Evolutionary conservation across 2,329 filamentous ascomycete species (phyloP).

Genomic region (Ophiosphaerella herpotricha): DNA sequence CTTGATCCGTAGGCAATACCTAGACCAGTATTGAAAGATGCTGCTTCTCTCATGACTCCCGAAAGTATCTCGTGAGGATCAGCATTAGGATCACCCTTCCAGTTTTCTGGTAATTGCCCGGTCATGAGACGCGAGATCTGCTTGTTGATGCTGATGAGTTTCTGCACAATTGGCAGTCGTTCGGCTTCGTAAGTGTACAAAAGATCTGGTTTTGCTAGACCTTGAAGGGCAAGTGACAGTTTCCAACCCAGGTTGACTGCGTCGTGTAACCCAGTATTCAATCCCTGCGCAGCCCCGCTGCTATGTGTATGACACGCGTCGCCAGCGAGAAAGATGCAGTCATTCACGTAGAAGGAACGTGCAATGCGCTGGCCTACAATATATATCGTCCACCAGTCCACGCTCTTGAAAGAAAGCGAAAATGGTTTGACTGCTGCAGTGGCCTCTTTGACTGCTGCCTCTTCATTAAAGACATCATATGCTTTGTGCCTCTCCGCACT

Average conservation of each 20-base stretch:
- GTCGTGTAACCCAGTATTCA: constrained; percentile 63
- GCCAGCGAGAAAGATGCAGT: constrained; percentile 59
- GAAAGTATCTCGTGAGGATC: constrained; percentile 35
- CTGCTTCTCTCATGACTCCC: constrained; percentile 31
- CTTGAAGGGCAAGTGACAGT: constrained; percentile 52
- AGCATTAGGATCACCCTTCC: constrained; percentile 34
- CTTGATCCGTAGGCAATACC: constrained; percentile 43
- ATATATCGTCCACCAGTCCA: constrained; percentile 54
- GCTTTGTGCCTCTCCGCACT: constrained; percentile 48
- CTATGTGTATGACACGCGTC: constrained; percentile 64
- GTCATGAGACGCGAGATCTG: constrained; percentile 42
- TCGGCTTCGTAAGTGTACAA: constrained; percentile 57
- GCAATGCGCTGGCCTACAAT: constrained; percentile 50
- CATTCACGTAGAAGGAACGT: constrained; percentile 39
- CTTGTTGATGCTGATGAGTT: constrained; percentile 47
- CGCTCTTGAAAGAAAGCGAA: constrained; percentile 44
- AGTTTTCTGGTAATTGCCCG: constrained; percentile 41
- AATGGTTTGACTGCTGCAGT: constrained; percentile 49
- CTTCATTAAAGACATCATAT: constrained; percentile 43
- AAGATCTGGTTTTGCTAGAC: constrained; percentile 45
- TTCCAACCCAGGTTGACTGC: constrained; percentile 62
- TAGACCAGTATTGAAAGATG: constrained; percentile 38
- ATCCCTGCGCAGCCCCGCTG: constrained; percentile 61
- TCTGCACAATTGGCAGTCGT: constrained; percentile 53
- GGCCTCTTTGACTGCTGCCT: constrained; percentile 46